Conservation (phyloP, 75 land plant genomes). For the Picea sitchensis region DNA sequence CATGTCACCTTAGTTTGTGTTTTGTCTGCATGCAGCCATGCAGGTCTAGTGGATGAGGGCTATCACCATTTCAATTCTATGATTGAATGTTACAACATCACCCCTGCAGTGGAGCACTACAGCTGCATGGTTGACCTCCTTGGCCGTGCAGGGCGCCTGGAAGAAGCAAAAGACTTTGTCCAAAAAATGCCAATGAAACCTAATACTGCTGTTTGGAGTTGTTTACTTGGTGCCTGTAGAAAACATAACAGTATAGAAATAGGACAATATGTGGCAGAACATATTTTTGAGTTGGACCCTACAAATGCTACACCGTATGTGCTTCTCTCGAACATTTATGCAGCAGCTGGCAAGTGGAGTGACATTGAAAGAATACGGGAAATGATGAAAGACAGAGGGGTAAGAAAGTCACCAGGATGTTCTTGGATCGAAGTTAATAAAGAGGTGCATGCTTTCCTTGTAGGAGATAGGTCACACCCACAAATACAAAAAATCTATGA, state of each 20-base stretch:
- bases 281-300: slow-evolving; percentile 47
- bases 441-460: slow-evolving; percentile 42
- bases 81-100: slow-evolving; percentile 21
- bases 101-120: slow-evolving; percentile 52
- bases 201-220: slow-evolving; percentile 45
- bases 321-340: slow-evolving; percentile 55
- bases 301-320: slow-evolving; percentile 56
- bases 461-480: slow-evolving; percentile 44
- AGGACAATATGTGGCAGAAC: slow-evolving; percentile 40
- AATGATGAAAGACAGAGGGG: slow-evolving; percentile 25
- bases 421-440: slow-evolving; percentile 52
- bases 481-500: slow-evolving; percentile 32
- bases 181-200: slow-evolving; percentile 50
- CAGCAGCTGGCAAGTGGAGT: slow-evolving; percentile 40
- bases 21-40: slow-evolving; percentile 67
- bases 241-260: slow-evolving; percentile 42
- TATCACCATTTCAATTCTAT: slow-evolving; percentile 43
- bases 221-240: slow-evolving; percentile 59
- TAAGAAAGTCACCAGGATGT: slow-evolving; percentile 44
- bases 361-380: slow-evolving; percentile 34
- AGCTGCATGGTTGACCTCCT: slow-evolving; percentile 58
- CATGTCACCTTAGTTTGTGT: slow-evolving; percentile 63
- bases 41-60: slow-evolving; percentile 59
- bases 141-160: slow-evolving; percentile 45
- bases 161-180: slow-evolving; percentile 38